phyloP scores from a whole-genome alignment of 768 basidiomycete species.

The Naematelia encephala region DNA sequence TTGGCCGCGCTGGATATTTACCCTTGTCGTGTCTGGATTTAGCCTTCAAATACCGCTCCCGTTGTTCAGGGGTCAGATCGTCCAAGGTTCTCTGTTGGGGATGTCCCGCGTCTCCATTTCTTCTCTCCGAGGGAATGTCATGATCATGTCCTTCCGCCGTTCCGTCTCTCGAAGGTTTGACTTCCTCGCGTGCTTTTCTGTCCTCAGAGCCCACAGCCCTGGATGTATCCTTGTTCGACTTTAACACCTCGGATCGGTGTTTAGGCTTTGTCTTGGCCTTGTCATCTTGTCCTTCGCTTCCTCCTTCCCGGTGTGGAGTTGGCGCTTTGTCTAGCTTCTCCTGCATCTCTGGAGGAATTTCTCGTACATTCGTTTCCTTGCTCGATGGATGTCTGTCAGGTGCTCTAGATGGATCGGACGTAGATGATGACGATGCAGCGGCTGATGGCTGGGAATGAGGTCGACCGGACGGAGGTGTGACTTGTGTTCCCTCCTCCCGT shows the following conservation, averaged over 20 bases:
- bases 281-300: background rate
- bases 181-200: too few species aligned
- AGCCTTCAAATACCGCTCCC: background rate
- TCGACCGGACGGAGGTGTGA: background rate
- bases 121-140: too few species aligned
- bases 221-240: too few species aligned
- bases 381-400: background rate
- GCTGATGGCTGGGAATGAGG: too few species aligned
- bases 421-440: too few species aligned
- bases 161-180: too few species aligned
- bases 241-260: too few species aligned
- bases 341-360: slow-evolving; percentile 8
- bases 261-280: too few species aligned
- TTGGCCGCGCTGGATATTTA: background rate
- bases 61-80: background rate
- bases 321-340: slow-evolving; percentile 9
- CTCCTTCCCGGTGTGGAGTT: slow-evolving; percentile 1
- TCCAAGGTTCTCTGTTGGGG: background rate
- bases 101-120: too few species aligned
- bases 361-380: background rate
- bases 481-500: background rate
- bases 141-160: too few species aligned
- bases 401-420: background rate
- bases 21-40: background rate
- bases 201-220: too few species aligned